phyloP scores from a whole-genome alignment of 805 yeast species.

The Citeromyces matritensis region DNA sequence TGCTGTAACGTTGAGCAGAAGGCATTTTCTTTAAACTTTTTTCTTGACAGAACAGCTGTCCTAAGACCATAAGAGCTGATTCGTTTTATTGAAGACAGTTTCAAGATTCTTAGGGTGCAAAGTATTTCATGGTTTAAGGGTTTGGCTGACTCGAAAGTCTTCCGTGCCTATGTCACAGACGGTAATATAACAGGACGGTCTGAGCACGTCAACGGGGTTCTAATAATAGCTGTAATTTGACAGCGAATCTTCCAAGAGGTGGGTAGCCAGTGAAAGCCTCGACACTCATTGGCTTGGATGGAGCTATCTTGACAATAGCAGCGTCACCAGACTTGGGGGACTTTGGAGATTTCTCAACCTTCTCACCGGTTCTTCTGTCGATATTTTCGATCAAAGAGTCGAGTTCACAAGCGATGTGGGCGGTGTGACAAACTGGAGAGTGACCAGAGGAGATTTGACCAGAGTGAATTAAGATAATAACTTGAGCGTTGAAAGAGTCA shows the following conservation, averaged over 20 bases:
- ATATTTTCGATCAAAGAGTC: conserved; percentile 60
- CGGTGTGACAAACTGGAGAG: conserved; percentile 89
- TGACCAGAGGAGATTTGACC: conserved; percentile 87
- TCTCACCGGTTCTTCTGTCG: conserved; percentile 90
- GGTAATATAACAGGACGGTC: too few relatives aligned
- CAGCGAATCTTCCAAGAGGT: conserved; percentile 95
- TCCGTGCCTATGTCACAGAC: too few relatives aligned
- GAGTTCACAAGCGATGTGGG: conserved; percentile 85
- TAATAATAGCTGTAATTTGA: too few relatives aligned
- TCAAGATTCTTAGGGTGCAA: too few relatives aligned
- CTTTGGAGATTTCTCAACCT: conserved; percentile 79
- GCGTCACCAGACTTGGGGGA: conserved; percentile 94
- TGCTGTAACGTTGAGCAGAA: too few relatives aligned
- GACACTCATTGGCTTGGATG: conserved; percentile 87
- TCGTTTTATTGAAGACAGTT: too few relatives aligned
- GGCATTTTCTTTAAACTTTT: too few relatives aligned
- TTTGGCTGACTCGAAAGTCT: too few relatives aligned
- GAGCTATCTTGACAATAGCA: conserved; percentile 82
- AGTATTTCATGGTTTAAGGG: too few relatives aligned
- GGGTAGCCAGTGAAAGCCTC: conserved; percentile 92
- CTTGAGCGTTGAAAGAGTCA: conserved; percentile 75
- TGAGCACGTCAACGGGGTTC: too few relatives aligned
- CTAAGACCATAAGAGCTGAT: too few relatives aligned
- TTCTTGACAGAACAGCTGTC: too few relatives aligned
- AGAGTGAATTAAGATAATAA: conserved; percentile 80